These are phyloP conservation scores for Ascocoryne sarcoides DNA, from an alignment of 2,329 filamentous ascomycete genomes.

Conservation along the genomic window DNA sequence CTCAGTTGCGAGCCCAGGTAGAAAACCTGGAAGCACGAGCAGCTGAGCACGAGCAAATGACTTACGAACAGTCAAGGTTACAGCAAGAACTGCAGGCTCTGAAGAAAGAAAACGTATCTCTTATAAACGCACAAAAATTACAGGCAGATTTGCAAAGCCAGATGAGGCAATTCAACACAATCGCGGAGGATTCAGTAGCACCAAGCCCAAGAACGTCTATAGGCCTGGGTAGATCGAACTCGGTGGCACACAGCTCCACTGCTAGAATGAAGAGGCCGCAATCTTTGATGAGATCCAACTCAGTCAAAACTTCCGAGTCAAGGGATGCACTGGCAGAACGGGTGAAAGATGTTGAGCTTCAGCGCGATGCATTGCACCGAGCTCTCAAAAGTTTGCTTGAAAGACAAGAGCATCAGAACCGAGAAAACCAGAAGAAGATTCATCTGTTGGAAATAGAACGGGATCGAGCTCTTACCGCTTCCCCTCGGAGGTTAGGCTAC, in stretches of 20 bases:
- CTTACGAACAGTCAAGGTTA: slow-evolving; percentile 75
- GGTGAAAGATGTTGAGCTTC: slow-evolving; percentile 85
- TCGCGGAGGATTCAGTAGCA: slow-evolving; percentile 47
- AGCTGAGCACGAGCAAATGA: slow-evolving; percentile 60
- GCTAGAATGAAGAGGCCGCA: slow-evolving; percentile 14
- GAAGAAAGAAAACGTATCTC: slow-evolving; percentile 51
- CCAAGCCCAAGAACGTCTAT: slow-evolving; percentile 23
- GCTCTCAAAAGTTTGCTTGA: slow-evolving; percentile 79
- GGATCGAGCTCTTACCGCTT: slow-evolving; percentile 59
- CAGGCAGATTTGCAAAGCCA: slow-evolving; percentile 38
- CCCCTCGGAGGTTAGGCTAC: slow-evolving; percentile 69
- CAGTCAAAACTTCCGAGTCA: slow-evolving; percentile 37
- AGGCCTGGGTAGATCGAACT: slow-evolving; percentile 57
- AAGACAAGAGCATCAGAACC: slow-evolving; percentile 76
- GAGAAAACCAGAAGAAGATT: slow-evolving; percentile 75
- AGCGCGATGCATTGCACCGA: slow-evolving; percentile 83
- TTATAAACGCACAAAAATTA: slow-evolving; percentile 35
- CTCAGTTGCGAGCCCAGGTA: slow-evolving; percentile 65
- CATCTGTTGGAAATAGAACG: slow-evolving; percentile 69
- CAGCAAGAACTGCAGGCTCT: slow-evolving; percentile 75
- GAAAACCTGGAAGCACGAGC: slow-evolving; percentile 72
- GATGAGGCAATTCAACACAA: slow-evolving; percentile 46
- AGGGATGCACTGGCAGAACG: slow-evolving; percentile 66
- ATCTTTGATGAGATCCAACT: slow-evolving; percentile 48
- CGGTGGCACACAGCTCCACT: slow-evolving; percentile 39